A percentile compares a stretch with the other conserved stretches of the same genome.
phyloP scores from a whole-genome alignment of 371 early-diverging fungal genomes.

The Mucor plumbeus region DNA sequence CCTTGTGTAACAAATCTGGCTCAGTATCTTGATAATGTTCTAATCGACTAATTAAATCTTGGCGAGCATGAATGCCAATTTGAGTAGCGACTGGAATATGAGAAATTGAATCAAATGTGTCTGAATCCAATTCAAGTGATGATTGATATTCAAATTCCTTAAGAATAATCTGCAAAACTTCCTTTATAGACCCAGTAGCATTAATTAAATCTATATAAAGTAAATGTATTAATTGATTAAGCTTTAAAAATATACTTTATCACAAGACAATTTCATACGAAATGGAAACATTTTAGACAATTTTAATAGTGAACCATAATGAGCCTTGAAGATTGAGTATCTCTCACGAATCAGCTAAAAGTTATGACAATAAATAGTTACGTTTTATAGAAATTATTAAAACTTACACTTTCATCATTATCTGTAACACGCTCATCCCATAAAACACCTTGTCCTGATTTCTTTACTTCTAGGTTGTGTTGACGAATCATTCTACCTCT shows the following conservation, averaged over 20 bases:
- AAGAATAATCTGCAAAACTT: slow-evolving; percentile 67
- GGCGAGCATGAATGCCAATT: slow-evolving; percentile 69
- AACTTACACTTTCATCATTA: slow-evolving; percentile 62
- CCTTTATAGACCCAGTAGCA: slow-evolving; percentile 67
- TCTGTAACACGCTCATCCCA: slow-evolving; percentile 75
- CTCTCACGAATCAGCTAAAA: slow-evolving; percentile 65
- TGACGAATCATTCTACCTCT: slow-evolving; percentile 65
- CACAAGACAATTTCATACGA: slow-evolving; percentile 50
- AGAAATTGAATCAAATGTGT: slow-evolving; percentile 69
- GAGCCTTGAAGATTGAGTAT: slow-evolving; percentile 69
- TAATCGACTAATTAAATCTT: slow-evolving; percentile 64
- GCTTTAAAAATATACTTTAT: not conserved
- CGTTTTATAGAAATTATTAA: slow-evolving; percentile 1
- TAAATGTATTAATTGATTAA: too few species aligned
- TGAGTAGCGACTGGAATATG: slow-evolving; percentile 70
- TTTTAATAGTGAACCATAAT: slow-evolving; percentile 66
- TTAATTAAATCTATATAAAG: slow-evolving; percentile 60
- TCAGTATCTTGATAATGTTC: slow-evolving; percentile 68
- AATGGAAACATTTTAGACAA: slow-evolving; percentile 73
- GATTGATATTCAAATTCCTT: slow-evolving; percentile 75
- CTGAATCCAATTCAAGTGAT: slow-evolving; percentile 63
- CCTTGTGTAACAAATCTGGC: slow-evolving; percentile 52
- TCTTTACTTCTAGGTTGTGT: slow-evolving; percentile 63
- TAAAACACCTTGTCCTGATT: slow-evolving; percentile 65
- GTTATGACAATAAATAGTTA: not conserved